phyloP scores from a whole-genome alignment of 176 grass and related monocot genomes.

The Zizania latifolia region DNA sequence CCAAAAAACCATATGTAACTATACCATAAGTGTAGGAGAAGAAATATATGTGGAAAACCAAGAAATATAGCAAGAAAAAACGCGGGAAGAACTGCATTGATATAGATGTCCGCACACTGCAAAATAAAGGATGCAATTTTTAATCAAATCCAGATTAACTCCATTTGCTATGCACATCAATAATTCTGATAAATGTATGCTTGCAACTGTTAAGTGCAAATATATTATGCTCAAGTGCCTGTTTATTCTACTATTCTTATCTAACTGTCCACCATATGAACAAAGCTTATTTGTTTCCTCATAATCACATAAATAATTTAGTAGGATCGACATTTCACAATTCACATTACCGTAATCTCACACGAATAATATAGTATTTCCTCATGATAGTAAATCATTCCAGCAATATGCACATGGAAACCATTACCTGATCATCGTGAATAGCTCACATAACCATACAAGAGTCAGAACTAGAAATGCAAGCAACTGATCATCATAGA shows the following conservation, averaged over 20 bases:
- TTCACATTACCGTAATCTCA: background rate
- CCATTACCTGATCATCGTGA: conserved; percentile 97
- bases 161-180: background rate
- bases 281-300: conserved; percentile 6
- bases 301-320: background rate
- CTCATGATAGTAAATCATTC: conserved; percentile 16
- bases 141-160: conserved; percentile 15
- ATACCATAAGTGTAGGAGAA: conserved; percentile 97
- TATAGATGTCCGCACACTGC: conserved; percentile 92
- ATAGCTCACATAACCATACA: conserved; percentile 97
- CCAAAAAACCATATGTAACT: background rate
- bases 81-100: conserved; percentile 99
- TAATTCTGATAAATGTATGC: conserved; percentile 5
- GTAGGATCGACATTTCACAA: background rate
- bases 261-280: background rate
- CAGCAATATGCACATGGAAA: conserved; percentile 3
- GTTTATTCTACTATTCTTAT: background rate
- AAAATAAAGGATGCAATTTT: conserved; percentile 30
- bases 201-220: background rate
- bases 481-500: conserved; percentile 96
- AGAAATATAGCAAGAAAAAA: conserved; percentile 97
- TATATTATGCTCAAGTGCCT: background rate
- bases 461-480: conserved; percentile 94
- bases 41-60: conserved; percentile 99
- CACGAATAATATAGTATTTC: too few relatives aligned